Percentiles rank a stretch among this genome's conserved stretches.
These are phyloP conservation scores for Spathaspora gorwiae DNA, from an alignment of 805 yeast genomes.

Conservation along the genomic window DNA sequence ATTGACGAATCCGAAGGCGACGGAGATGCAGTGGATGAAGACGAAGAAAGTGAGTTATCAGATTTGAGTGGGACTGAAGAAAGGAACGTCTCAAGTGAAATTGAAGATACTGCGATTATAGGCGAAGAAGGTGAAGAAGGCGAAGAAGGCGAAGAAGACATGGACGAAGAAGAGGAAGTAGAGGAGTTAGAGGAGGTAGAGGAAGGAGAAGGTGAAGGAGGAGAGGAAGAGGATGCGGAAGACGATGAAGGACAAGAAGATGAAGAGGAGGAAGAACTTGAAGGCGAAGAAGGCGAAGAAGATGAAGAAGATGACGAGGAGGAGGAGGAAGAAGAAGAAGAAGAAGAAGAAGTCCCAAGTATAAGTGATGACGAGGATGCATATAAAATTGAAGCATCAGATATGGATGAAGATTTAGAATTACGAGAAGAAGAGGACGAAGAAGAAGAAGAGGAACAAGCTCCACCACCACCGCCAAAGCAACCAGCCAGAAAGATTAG, in stretches of 20 bases:
- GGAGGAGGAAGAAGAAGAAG: slow-evolving; percentile 20
- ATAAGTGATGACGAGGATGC: slow-evolving; percentile 14
- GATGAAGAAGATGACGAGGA: slow-evolving; percentile 14
- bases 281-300: slow-evolving; percentile 8
- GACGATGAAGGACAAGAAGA: slow-evolving; percentile 10
- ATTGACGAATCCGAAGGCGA: slow-evolving; percentile 7
- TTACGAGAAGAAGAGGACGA: slow-evolving; percentile 24
- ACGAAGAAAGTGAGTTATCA: slow-evolving; percentile 9
- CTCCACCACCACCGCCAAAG: slow-evolving; percentile 3
- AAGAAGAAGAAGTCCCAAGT: slow-evolving; percentile 20
- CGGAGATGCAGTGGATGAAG: slow-evolving; percentile 3
- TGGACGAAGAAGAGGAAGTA: slow-evolving; percentile 4
- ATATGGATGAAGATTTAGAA: slow-evolving; percentile 34
- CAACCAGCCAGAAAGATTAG: slow-evolving; percentile 1
- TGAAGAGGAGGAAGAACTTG: slow-evolving; percentile 2
- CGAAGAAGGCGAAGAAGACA: slow-evolving; percentile 2
- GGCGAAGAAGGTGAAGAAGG: not conserved
- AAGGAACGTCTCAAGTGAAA: not conserved
- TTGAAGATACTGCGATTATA: slow-evolving; percentile 1
- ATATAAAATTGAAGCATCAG: slow-evolving; percentile 30
- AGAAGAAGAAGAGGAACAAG: slow-evolving; percentile 11
- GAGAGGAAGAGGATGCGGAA: slow-evolving; percentile 8
- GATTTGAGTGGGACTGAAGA: slow-evolving; percentile 2
- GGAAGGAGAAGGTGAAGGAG: slow-evolving; percentile 4
- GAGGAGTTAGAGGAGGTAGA: not conserved